These are phyloP conservation scores for Plasmodium vinckei DNA, from an alignment of 169 alveolate genomes.

Conservation along the genomic window DNA sequence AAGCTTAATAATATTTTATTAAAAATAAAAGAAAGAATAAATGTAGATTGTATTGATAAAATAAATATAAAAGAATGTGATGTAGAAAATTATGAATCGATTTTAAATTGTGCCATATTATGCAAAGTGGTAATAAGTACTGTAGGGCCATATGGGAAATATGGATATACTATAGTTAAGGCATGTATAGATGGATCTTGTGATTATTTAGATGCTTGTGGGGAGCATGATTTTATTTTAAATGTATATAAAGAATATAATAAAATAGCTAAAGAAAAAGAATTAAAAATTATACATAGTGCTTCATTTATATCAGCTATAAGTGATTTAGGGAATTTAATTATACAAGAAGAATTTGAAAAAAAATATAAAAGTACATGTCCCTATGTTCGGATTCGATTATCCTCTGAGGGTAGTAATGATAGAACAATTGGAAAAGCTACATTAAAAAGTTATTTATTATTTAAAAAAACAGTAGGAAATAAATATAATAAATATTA, in stretches of 20 bases:
- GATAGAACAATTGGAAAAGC: slow-evolving; percentile 43
- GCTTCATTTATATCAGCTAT: slow-evolving; percentile 72
- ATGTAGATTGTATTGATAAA: slow-evolving; percentile 8
- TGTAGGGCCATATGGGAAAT: slow-evolving; percentile 51
- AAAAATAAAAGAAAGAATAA: slow-evolving; percentile 20
- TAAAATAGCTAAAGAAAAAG: slow-evolving; percentile 43
- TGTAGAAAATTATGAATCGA: slow-evolving; percentile 30
- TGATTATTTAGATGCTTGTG: slow-evolving; percentile 55
- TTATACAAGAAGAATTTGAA: slow-evolving; percentile 55
- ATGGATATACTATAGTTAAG: slow-evolving; percentile 70
- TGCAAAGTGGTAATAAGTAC: slow-evolving; percentile 63
- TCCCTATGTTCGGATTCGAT: slow-evolving; percentile 30
- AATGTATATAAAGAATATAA: slow-evolving; percentile 52
- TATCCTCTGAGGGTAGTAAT: slow-evolving; percentile 40
- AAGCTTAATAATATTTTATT: slow-evolving; percentile 19
- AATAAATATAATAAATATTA: slow-evolving; percentile 48
- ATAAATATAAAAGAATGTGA: slow-evolving; percentile 42
- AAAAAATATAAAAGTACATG: slow-evolving; percentile 32
- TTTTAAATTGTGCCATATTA: slow-evolving; percentile 26
- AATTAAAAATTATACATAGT: slow-evolving; percentile 63
- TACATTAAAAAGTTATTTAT: slow-evolving; percentile 50
- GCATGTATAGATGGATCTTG: slow-evolving; percentile 38
- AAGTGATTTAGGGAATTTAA: slow-evolving; percentile 65
- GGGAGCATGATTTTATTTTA: slow-evolving; percentile 63
- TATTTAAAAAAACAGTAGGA: slow-evolving; percentile 19